Evolutionary conservation across 495 filamentous ascomycete genomes (phyloP).

Genomic region (Tuber magnatum): DNA sequence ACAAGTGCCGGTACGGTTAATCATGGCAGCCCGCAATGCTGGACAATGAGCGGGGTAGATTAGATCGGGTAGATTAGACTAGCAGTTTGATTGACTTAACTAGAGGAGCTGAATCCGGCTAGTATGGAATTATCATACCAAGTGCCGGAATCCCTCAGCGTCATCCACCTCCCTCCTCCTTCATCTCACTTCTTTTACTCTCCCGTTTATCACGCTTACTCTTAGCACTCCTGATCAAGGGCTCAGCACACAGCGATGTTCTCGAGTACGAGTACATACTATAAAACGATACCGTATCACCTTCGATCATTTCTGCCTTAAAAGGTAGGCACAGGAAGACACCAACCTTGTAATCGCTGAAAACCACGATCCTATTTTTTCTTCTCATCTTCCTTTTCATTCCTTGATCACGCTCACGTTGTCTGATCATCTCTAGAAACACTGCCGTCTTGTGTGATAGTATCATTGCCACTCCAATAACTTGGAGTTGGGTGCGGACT

Average conservation of each 20-base stretch:
- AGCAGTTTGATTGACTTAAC: neutral
- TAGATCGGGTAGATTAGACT: neutral
- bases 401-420: neutral
- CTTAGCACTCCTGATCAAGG: neutral
- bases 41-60: neutral
- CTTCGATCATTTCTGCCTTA: neutral
- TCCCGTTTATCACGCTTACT: neutral
- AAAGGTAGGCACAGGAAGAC: neutral
- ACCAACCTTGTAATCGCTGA: neutral
- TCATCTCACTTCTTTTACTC: neutral
- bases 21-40: too few relatives aligned
- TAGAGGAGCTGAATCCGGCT: neutral
- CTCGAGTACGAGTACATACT: neutral
- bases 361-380: neutral
- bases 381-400: neutral
- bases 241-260: neutral
- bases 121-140: neutral
- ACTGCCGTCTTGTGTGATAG: neutral
- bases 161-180: neutral
- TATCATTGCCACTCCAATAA: neutral
- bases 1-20: too few relatives aligned
- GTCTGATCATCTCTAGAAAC: neutral
- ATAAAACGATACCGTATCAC: neutral
- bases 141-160: neutral
- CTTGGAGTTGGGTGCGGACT: neutral